Conservation (phyloP, 1,284 basidiomycete genomes). For the Ustilago hordei region DNA sequence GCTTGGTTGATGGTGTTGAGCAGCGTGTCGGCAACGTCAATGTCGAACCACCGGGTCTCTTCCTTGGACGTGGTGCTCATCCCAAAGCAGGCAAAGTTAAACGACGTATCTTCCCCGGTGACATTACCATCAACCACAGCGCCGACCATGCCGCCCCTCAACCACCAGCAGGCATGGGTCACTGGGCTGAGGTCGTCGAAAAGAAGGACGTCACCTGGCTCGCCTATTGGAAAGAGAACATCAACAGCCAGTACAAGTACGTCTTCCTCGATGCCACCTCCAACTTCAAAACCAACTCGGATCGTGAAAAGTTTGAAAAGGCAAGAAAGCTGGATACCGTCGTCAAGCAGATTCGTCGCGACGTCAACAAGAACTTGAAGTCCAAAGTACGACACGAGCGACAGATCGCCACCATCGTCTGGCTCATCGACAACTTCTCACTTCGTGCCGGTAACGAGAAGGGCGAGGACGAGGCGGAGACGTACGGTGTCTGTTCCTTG, state of each 20-base stretch:
- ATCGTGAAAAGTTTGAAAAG: constrained; percentile 69
- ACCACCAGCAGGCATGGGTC: constrained; percentile 63
- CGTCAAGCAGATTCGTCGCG: constrained; percentile 62
- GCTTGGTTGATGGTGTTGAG: constrained; percentile 90
- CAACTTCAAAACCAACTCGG: constrained; percentile 68
- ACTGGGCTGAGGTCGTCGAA: constrained; percentile 66
- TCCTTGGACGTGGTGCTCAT: constrained; percentile 97
- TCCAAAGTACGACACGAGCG: constrained; percentile 65
- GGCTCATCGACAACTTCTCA: constrained; percentile 69
- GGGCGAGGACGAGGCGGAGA: constrained; percentile 69
- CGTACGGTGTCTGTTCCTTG: constrained; percentile 68
- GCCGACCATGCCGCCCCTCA: constrained; percentile 60
- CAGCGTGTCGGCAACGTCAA: constrained; percentile 99
- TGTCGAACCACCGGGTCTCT: constrained; percentile 95
- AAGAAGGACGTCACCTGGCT: constrained; percentile 69
- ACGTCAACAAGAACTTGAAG: constrained; percentile 63
- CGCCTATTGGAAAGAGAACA: constrained; percentile 68
- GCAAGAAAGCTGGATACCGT: constrained; percentile 65
- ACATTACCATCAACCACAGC: constrained; percentile 69
- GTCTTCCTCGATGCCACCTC: constrained; percentile 67
- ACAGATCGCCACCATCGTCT: constrained; percentile 68
- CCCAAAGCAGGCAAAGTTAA: constrained; percentile 97
- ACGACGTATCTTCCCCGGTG: constrained; percentile 73
- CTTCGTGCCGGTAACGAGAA: constrained; percentile 70
- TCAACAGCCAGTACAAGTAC: constrained; percentile 68